Percentiles rank a stretch among this genome's conserved stretches.
phyloP scores from a whole-genome alignment of 1,139 yeast species.

The Taphrina sp. region DNA sequence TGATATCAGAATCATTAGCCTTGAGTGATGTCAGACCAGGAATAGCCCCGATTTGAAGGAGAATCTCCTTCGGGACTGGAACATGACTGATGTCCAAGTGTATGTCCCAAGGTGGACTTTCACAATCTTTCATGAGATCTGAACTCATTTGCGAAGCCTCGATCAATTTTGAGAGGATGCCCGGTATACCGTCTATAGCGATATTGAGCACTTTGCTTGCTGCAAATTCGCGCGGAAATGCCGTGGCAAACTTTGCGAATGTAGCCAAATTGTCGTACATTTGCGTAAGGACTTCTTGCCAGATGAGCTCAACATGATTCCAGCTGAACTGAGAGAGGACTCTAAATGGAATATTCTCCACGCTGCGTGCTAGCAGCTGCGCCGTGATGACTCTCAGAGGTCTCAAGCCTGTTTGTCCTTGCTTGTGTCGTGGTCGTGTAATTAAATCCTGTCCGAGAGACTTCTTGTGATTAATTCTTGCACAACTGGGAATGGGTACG shows the following conservation, averaged over 20 bases:
- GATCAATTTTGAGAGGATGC: too few relatives aligned
- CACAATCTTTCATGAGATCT: too few relatives aligned
- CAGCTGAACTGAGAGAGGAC: slow-evolving; percentile 1
- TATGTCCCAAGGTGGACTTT: slow-evolving; percentile 10
- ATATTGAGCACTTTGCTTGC: too few relatives aligned
- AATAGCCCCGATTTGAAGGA: slow-evolving; percentile 8
- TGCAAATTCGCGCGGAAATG: slow-evolving; percentile 6
- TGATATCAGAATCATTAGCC: slow-evolving; percentile 7
- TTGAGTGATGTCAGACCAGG: slow-evolving; percentile 1
- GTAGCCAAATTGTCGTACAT: slow-evolving; percentile 1
- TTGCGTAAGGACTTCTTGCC: slow-evolving; percentile 1
- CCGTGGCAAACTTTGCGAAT: slow-evolving; percentile 12
- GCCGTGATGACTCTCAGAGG: slow-evolving; percentile 1
- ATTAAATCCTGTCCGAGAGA: too few relatives aligned
- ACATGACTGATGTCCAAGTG: slow-evolving; percentile 15
- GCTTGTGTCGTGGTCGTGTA: too few relatives aligned
- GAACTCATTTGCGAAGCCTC: too few relatives aligned
- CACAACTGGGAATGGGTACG: too few relatives aligned
- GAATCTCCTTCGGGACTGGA: slow-evolving; percentile 11
- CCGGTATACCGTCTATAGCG: too few relatives aligned
- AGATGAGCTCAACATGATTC: neutral
- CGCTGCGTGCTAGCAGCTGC: neutral
- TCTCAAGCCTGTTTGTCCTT: neutral
- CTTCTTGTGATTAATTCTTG: too few relatives aligned
- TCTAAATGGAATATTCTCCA: neutral